These are phyloP conservation scores for Candida silvatica DNA, from an alignment of 805 yeast genomes.

Conservation along the genomic window DNA sequence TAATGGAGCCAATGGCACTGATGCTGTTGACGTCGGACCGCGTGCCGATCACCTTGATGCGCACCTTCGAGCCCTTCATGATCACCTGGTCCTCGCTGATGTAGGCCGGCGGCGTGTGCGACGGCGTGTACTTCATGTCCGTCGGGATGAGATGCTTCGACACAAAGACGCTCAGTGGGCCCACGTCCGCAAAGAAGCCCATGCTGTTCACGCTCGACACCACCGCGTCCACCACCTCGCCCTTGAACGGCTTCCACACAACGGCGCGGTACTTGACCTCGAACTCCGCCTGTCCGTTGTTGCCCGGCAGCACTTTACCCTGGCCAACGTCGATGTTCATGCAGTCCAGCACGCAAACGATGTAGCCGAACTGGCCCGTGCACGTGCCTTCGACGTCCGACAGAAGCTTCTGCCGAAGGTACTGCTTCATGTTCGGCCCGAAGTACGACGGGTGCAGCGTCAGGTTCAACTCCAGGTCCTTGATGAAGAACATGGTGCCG, in stretches of 20 bases:
- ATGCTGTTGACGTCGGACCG: conserved; percentile 96
- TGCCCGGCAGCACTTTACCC: conserved; percentile 78
- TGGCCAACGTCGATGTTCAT: conserved; percentile 92
- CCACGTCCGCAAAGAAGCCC: conserved; percentile 98
- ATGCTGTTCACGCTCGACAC: conserved; percentile 89
- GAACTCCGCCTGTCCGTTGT: conserved; percentile 91
- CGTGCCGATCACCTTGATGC: conserved; percentile 95
- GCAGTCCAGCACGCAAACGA: conserved; percentile 90
- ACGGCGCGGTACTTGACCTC: conserved; percentile 94
- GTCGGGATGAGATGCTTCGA: conserved; percentile 92
- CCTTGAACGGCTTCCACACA: conserved; percentile 98
- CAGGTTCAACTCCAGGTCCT: conserved; percentile 84
- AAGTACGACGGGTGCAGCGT: conserved; percentile 96
- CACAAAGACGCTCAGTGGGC: conserved; percentile 91
- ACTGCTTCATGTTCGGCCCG: conserved; percentile 97
- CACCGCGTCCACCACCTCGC: conserved; percentile 96
- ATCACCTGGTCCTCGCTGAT: conserved; percentile 92
- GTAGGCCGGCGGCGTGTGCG: conserved; percentile 97
- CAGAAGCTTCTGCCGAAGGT: conserved; percentile 76
- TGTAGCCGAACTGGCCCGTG: conserved; percentile 97
- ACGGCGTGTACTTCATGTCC: conserved; percentile 88
- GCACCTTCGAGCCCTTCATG: conserved; percentile 86
- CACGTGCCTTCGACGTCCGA: conserved; percentile 98
- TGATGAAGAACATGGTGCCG: conserved; percentile 31
- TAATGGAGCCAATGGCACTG: conserved; percentile 95